Evolutionary conservation across 108 stramenopile genomes (phyloP).

Genomic region (Hondaea fermentalgiana): DNA sequence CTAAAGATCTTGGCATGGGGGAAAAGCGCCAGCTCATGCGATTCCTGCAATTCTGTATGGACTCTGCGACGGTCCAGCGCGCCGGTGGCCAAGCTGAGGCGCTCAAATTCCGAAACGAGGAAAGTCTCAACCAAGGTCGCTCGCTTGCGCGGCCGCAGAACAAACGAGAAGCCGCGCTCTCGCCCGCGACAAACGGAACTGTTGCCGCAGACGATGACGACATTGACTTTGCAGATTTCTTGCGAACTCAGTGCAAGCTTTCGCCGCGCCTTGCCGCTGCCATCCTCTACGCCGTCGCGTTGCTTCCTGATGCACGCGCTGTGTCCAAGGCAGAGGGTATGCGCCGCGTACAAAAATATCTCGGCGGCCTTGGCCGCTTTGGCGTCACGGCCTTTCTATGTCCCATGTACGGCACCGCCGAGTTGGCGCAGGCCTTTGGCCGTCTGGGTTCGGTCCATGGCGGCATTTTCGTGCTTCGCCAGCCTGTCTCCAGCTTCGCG

Average conservation of each 20-base stretch:
- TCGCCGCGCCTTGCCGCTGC: background rate
- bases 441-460: conserved; percentile 29
- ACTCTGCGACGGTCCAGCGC: conserved; percentile 55
- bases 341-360: background rate
- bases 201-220: background rate
- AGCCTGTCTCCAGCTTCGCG: background rate
- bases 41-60: conserved; percentile 69
- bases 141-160: conserved; percentile 80
- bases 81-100: conserved; percentile 35
- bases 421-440: conserved; percentile 29
- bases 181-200: no score
- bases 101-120: conserved; percentile 67
- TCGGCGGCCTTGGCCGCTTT: conserved; percentile 28
- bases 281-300: conserved; percentile 21
- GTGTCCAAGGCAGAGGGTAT: background rate
- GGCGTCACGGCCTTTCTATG: conserved; percentile 20
- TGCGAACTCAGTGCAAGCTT: background rate
- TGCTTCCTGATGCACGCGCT: background rate
- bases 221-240: conserved; percentile 6
- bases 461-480: conserved; percentile 18
- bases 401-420: conserved; percentile 24
- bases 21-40: conserved; percentile 86
- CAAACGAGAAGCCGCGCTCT: conserved; percentile 35
- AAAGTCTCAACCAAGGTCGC: conserved; percentile 68
- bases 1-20: conserved; percentile 62